These are phyloP conservation scores for Phytopythium chamaehyphon DNA, from an alignment of 352 stramenopile species.

Conservation along the genomic window DNA sequence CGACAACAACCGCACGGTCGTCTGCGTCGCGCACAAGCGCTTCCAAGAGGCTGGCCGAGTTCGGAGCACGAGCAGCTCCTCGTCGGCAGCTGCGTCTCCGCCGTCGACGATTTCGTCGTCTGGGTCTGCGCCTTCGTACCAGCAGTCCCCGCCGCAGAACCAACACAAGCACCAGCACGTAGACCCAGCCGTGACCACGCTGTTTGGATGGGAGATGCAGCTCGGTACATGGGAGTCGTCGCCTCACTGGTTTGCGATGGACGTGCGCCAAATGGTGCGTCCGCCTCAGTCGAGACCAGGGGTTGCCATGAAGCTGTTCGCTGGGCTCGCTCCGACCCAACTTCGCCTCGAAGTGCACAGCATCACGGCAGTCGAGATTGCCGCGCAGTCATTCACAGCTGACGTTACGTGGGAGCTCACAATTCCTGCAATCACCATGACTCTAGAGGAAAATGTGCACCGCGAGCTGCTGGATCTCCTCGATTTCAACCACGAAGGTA, in stretches of 20 bases:
- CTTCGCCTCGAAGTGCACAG: conserved; percentile 28
- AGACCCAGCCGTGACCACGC: conserved; percentile 10
- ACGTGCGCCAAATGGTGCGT: conserved; percentile 22
- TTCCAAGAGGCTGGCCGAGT: conserved; percentile 21
- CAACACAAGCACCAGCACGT: not conserved
- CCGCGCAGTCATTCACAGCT: conserved; percentile 33
- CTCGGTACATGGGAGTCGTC: conserved; percentile 34
- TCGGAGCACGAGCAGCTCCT: too few relatives aligned
- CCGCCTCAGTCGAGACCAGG: not conserved
- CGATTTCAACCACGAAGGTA: conserved; percentile 29
- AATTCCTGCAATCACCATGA: conserved; percentile 32
- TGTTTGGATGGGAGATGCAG: conserved; percentile 62
- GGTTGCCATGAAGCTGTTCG: conserved; percentile 18
- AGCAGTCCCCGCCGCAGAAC: conserved; percentile 1
- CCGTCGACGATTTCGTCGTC: not conserved
- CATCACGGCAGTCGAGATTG: conserved; percentile 37
- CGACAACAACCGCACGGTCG: conserved; percentile 21
- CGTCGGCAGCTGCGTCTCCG: conserved; percentile 5
- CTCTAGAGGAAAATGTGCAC: conserved; percentile 31
- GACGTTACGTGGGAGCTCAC: conserved; percentile 47
- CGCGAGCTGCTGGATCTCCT: conserved; percentile 33
- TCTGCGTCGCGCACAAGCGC: conserved; percentile 34
- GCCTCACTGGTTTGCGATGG: conserved; percentile 46
- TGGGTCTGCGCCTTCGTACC: not conserved
- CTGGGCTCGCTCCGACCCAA: conserved; percentile 27